Base-by-base conservation (phyloP, 2,329 filamentous ascomycete species). In the Rosellinia necatrix region DNA sequence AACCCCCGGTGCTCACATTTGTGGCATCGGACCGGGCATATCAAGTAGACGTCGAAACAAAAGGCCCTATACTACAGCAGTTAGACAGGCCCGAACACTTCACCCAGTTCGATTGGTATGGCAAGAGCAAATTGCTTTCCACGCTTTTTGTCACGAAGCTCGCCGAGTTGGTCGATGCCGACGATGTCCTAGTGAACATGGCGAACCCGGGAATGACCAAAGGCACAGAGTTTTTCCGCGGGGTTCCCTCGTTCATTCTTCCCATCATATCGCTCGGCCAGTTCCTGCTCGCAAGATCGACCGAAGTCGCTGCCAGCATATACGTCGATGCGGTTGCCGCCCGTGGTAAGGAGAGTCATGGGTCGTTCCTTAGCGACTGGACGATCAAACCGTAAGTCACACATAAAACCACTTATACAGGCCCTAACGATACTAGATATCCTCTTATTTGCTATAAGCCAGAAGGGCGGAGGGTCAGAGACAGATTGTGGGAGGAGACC, bases 171-270 rank as follows among this genome's bases (percentile, higher is more conserved):
- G 46, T 49, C 7, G n/a, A 17, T 4, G 21, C 30, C 21, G 30
- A 49, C n/a, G 46, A 35, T 21, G 46, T 49, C 9, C 9, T 49
- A 10, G 30, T 49, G 21, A 49, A 49, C 46, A 38, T 38, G 32
- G 30, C 35, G 9, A 38, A 49, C 13, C 46, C 46, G 12, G 46
- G 32, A 15, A 35, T 38, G 30, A 37, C 32, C 30, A 38, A 17
- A 4, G 46, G 46, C 46, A 49, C 46, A 12, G 42, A 19, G 2
- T 38, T 37, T 19, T 37, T 49, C 21, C 46, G 46, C 8, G 32
- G 21, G 1, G 8, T 25, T 9, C 30, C 24, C 19, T 9, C 46
- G 3, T 12, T 29, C 21, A 3, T 35, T 6, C 27, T 21, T 19
- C 30, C 30, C 3, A 44, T 44, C 4, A 30, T 44, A 2, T n/a